These are phyloP conservation scores for Emergomyces pasteurianus DNA, from an alignment of 2,329 filamentous ascomycete genomes.

Conservation along the genomic window DNA sequence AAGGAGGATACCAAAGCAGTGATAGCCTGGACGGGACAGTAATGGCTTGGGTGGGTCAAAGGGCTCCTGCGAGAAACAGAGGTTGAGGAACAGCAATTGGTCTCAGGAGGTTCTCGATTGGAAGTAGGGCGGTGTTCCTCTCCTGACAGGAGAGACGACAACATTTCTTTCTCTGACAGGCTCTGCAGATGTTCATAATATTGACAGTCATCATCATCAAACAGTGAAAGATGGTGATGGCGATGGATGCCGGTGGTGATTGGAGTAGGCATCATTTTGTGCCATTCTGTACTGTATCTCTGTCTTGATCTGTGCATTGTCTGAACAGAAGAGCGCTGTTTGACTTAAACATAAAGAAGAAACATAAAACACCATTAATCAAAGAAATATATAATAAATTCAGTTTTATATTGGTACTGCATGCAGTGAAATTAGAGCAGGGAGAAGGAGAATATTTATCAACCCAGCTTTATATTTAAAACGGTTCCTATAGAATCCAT, in stretches of 20 bases:
- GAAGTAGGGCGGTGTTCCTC: background rate
- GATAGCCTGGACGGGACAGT: background rate
- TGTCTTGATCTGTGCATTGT: background rate
- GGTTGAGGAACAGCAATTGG: background rate
- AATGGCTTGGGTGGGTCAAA: background rate
- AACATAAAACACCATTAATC: background rate
- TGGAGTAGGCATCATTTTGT: background rate
- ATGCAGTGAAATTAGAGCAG: background rate
- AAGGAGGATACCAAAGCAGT: background rate
- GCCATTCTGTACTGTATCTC: background rate
- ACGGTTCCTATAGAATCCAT: background rate
- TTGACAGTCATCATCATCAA: background rate
- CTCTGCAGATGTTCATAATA: background rate
- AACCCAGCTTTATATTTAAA: background rate
- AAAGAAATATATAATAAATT: background rate
- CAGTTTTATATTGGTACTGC: background rate
- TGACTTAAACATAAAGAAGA: background rate
- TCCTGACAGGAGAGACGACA: background rate
- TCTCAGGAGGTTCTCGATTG: background rate
- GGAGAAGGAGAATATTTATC: background rate
- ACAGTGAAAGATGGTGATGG: background rate
- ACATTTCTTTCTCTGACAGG: background rate
- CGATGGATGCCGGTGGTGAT: background rate
- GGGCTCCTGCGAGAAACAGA: background rate
- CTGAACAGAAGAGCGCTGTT: background rate